Evolutionary conservation across 208 protist genomes (phyloP), one percentile per base, ranked within the genome.

Genomic region (Acanthamoeba healyi): DNA sequence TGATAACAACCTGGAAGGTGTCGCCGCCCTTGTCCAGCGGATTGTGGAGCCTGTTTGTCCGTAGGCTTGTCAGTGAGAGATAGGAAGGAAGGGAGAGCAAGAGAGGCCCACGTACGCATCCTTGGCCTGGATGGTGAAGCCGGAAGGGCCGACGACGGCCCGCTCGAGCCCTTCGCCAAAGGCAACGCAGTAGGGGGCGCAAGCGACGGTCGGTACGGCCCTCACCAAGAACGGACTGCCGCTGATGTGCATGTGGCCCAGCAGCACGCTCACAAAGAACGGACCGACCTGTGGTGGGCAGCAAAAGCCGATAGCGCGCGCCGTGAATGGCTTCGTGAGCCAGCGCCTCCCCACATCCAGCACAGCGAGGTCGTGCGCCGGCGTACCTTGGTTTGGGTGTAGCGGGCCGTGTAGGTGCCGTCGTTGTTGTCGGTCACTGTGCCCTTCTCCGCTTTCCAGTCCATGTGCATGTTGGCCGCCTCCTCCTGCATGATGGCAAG

Each of bases 221-320:
- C 19, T 42, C 32, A 77, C 67, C 29, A 3, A 9, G 67, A 77
- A 77, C 32, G 67, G 67, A 19, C 67, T 77, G 15, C 67, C 67
- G 38, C 67, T 44, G 67, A 77, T 77, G 38, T 77, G 67, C 34
- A 42, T 44, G 67, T 77, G 67, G 22, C 67, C 67, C 67, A 77
- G 67, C 32, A 46, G 67, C 67, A 77, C 67, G 67, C 67, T 77
- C 29, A 77, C 67, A 17, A 26, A 42, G 67, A 77, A 77, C 29
- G 2, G 3, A 44, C 67, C 67, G 34, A 42, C 32, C 67, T 36
- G 54, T 49, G 44, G 12, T 49, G 44, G 44, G 44, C 22, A 61
- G 15, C 12, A 61, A 61, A 26, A 12, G 22, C 22, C 54, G 22
- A 22, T 22, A 22, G 29, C 29, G 29, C 29, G 61, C 61, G 19